phyloP scores from a whole-genome alignment of 805 yeast species.

The Dipodascopsis tothii region DNA sequence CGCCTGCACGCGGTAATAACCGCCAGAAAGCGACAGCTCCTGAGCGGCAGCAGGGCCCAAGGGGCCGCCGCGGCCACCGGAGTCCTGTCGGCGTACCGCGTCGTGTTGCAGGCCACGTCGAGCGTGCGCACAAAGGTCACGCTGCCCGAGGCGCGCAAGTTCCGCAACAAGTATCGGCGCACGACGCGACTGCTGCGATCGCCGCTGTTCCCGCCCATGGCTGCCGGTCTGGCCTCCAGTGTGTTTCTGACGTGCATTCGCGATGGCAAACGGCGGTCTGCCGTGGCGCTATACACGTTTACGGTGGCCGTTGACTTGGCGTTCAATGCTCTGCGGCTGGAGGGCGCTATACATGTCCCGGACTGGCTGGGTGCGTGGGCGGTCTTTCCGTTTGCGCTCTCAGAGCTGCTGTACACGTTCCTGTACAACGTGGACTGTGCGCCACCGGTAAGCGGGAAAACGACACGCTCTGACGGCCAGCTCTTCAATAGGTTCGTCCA shows the following conservation, averaged over 20 bases:
- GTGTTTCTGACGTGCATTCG: constrained; percentile 27
- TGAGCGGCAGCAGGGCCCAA: too few species aligned
- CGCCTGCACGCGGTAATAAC: too few species aligned
- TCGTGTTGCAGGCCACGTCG: constrained; percentile 2
- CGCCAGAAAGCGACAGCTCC: too few species aligned
- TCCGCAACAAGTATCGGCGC: constrained; percentile 13
- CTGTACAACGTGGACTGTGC: constrained; percentile 32
- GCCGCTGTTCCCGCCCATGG: constrained; percentile 11
- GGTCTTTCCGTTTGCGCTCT: constrained; percentile 36
- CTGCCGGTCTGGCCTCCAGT: constrained; percentile 28
- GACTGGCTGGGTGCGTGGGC: constrained; percentile 36
- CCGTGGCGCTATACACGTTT: constrained; percentile 31
- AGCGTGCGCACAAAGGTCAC: constrained; percentile 8
- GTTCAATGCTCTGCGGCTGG: constrained; percentile 33
- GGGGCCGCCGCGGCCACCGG: background rate
- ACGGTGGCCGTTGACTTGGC: constrained; percentile 32
- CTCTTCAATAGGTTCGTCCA: constrained; percentile 28
- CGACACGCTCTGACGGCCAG: background rate
- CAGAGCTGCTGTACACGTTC: constrained; percentile 34
- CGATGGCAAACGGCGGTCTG: constrained; percentile 22
- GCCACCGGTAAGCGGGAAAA: constrained; percentile 23
- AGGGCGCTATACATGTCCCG: constrained; percentile 29
- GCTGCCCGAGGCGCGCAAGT: constrained; percentile 12
- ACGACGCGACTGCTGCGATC: constrained; percentile 9
- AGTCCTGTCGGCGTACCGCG: constrained; percentile 10